Base-by-base conservation (phyloP, 345 rosid species). In the Brassica napus region DNA sequence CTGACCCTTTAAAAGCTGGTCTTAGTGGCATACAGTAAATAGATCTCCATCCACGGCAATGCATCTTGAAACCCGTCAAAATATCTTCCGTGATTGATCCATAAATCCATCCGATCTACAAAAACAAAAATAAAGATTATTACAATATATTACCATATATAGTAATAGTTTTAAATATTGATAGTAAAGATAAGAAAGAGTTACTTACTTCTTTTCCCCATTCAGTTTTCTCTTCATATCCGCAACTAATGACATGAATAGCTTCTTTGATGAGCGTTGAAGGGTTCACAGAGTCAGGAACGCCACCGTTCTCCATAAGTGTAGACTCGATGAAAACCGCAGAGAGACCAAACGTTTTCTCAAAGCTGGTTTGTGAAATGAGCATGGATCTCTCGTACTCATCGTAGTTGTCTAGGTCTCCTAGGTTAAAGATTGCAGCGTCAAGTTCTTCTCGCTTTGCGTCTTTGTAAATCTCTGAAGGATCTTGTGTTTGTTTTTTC, bases 41-140 rank as follows among this genome's bases (percentile, higher is more conserved):
- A 0, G 99, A 95, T 76, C 99, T 88, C 99, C 99, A 95, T 85
- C 98, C 98, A 5, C 99, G 90, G 79, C 99, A 95, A 73, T 95
- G 98, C 98, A 95, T 95, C 87, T 90, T 93, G 85, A 93, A 95
- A 69, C 99, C 99, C 3, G 97, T 91, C 77, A 95, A 84, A 83
- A 95, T 95, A 70, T 94, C 98, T 79, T 94, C 98, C 0, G 98
- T 94, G 44, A 95, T 88, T 35, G 99, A 91, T 37, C 99, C 99
- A 1, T 95, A 95, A 65, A 95, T 95, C 99, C 99, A 95, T 37
- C 98, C 99, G 14, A 95, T 95, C 99, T 95, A 84, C 67, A 23
- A 67, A 59, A 64, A 78, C 9, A 79, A 58, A 76, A 30, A 5
- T 15, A 75, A 63, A 16, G 21, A 8, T 65, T 35, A 65, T 9